Conservation (phyloP, 306 rosid genomes). For the Malus domestica region DNA sequence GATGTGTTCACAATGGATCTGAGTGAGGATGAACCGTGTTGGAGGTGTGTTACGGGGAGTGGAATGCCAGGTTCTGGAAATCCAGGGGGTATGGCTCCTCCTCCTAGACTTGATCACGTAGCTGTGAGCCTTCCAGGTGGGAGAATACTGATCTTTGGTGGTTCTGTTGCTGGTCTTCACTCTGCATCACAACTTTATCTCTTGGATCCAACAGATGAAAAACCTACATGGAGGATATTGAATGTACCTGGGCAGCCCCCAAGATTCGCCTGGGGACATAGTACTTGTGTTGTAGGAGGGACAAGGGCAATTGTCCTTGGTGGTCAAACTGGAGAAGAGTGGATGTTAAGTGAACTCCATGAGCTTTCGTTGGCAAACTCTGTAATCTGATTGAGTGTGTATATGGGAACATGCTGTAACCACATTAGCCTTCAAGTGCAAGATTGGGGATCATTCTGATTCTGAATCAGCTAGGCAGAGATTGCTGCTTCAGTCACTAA, state of each 20-base stretch:
- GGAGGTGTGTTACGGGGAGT: conserved; percentile 96
- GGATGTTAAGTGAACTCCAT: conserved; percentile 96
- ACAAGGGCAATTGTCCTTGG: conserved; percentile 96
- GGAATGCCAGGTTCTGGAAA: conserved; percentile 99
- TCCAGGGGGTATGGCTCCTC: conserved; percentile 97
- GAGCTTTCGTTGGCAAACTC: conserved; percentile 92
- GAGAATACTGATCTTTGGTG: conserved; percentile 92
- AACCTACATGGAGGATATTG: conserved; percentile 95
- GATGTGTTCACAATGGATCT: conserved; percentile 96
- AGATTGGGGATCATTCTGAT: conserved; percentile 28
- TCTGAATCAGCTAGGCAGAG: conserved; percentile 29
- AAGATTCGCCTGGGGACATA: conserved; percentile 98
- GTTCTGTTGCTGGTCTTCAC: conserved; percentile 99
- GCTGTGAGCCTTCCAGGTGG: conserved; percentile 98
- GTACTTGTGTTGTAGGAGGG: conserved; percentile 98
- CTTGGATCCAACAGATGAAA: conserved; percentile 91
- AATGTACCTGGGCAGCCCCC: conserved; percentile 96
- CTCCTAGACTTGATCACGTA: conserved; percentile 98
- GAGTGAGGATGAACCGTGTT: conserved; percentile 94
- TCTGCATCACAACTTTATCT: conserved; percentile 96
- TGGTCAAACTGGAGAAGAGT: conserved; percentile 99
- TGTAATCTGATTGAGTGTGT: conserved; percentile 34
- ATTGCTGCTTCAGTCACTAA: conserved; percentile 29
- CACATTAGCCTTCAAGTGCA: conserved; percentile 22
- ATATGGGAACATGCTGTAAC: conserved; percentile 24